Base-by-base conservation (phyloP, 78 protist species). In the Dictyostelium citrinum region DNA sequence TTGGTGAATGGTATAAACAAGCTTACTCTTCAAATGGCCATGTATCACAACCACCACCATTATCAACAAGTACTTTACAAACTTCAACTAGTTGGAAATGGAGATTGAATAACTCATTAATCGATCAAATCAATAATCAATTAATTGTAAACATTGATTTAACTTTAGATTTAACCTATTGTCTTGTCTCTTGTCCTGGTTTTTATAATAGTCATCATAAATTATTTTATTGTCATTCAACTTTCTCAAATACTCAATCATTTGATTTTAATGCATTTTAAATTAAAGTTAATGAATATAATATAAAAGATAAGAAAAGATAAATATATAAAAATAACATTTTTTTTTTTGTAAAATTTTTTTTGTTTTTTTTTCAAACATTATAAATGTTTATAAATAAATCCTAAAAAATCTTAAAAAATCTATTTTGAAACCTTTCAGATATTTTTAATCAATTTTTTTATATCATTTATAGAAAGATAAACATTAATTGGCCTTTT, bases 21-120 rank as follows among this genome's bases (percentile, higher is more conserved):
- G 90, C 90, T 1, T 83, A 46, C 37, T 6, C 37, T 31, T 6
- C 24, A 41, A 27, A 70, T 55, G 80, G 67, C 20, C 5, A 67
- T 8, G 71, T 81, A 5, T 1, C 12, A 2, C 58, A 33, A 37
- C 37, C 71, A 22, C 70, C 60, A 81, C 55, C 78, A 17, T 46
- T 81, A 16, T 81, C 86, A 22, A 64, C 39, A 1, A 17, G n/a
- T 24, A 81, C 86, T 4, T 70, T 81, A 9, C 77, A 81, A 81
- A 22, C 76, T 9, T 11, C 86, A 10, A 61, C 86, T 1, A 12
- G 16, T 20, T 61, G 74, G 31, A 67, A 51, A 45, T 81, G 86
- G 86, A 58, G 41, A 35, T 35, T 27, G 0, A 17, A 11, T 64
- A 27, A 27, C 12, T 27, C 37, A 14, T 70, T 70, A 33, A 70